These are phyloP conservation scores for Mycena indigotica DNA, from an alignment of 768 basidiomycete genomes.

Conservation along the genomic window DNA sequence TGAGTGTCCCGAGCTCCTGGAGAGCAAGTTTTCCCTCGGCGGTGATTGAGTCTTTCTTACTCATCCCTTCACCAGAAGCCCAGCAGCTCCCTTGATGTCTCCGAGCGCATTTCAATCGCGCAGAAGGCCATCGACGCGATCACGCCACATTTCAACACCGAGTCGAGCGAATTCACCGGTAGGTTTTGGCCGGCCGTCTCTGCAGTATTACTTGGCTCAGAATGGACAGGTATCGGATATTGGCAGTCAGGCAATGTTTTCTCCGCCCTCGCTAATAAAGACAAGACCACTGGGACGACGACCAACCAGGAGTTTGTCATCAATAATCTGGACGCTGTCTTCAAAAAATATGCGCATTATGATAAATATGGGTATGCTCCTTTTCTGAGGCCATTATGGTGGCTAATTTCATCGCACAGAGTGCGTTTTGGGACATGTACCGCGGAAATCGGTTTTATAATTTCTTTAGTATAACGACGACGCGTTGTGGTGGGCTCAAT, in stretches of 20 bases:
- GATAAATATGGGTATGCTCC: slow-evolving; percentile 43
- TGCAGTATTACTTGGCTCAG: too few relatives aligned
- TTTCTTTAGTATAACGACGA: slow-evolving; percentile 49
- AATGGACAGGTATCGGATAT: slow-evolving; percentile 44
- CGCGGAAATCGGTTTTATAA: too few relatives aligned
- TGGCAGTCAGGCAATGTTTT: slow-evolving; percentile 58
- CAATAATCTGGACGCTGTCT: slow-evolving; percentile 44
- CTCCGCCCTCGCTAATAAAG: slow-evolving; percentile 52
- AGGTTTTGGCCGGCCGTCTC: too few relatives aligned
- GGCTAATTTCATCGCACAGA: not conserved
- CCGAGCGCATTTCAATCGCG: slow-evolving; percentile 44
- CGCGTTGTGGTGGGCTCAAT: slow-evolving; percentile 59
- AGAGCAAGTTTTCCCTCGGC: slow-evolving; percentile 41
- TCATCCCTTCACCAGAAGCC: slow-evolving; percentile 46
- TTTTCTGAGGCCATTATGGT: not conserved
- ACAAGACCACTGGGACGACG: slow-evolving; percentile 39
- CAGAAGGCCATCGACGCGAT: slow-evolving; percentile 46
- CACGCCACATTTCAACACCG: slow-evolving; percentile 37
- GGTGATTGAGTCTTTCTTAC: too few relatives aligned
- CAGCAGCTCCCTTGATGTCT: slow-evolving; percentile 38
- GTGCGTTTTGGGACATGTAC: too few relatives aligned
- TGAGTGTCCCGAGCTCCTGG: slow-evolving; percentile 46
- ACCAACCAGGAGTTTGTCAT: slow-evolving; percentile 41
- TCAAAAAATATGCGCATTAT: slow-evolving; percentile 40
- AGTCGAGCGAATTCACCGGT: slow-evolving; percentile 48